These are phyloP conservation scores for Cladosporium sp. DNA, from an alignment of 2,329 filamentous ascomycete species.

Conservation along the genomic window DNA sequence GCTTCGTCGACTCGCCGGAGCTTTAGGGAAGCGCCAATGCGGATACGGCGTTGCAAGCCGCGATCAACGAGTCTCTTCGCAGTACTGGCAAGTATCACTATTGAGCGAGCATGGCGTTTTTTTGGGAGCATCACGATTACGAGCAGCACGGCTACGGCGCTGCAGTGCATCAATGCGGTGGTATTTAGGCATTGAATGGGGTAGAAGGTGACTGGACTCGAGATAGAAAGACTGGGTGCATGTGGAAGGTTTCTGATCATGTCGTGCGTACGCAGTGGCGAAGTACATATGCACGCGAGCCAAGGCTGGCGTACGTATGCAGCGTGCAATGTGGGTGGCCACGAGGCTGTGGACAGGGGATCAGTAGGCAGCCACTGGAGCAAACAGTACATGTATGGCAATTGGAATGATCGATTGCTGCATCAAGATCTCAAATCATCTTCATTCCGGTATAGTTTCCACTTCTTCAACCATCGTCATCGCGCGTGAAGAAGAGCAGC, in stretches of 20 bases:
- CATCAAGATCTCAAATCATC: neutral
- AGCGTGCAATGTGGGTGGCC: neutral
- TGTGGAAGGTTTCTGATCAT: neutral
- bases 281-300: neutral
- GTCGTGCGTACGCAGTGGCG: neutral
- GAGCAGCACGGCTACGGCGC: neutral
- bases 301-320: conserved; percentile 1
- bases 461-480: neutral
- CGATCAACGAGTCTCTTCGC: neutral
- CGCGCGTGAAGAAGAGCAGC: neutral
- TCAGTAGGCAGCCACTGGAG: neutral
- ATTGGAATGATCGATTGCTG: neutral
- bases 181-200: neutral
- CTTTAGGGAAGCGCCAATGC: neutral
- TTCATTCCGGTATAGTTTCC: neutral
- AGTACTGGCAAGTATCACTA: neutral
- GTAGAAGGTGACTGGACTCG: neutral
- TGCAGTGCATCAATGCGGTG: neutral
- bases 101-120: neutral
- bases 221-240: neutral
- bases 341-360: neutral
- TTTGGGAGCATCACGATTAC: neutral
- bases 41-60: neutral
- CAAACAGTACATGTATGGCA: conserved; percentile 2
- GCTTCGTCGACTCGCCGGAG: neutral